Evolutionary conservation across 1,284 basidiomycete genomes (phyloP).

Genomic region (Cutaneotrichosporon dermatis): DNA sequence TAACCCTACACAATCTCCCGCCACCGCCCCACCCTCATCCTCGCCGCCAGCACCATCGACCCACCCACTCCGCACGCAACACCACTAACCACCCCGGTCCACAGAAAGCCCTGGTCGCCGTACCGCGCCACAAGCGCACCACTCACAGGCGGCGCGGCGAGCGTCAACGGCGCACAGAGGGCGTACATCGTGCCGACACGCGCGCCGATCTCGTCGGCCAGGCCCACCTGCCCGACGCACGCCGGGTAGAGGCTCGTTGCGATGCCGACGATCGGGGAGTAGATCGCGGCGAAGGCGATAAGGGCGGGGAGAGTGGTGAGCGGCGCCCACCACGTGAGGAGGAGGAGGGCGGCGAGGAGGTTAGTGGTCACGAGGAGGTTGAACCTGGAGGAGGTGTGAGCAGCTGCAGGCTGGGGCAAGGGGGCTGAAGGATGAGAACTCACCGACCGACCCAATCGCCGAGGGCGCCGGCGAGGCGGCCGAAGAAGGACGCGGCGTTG

Average conservation of each 20-base stretch:
- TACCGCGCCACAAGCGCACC: conserved; percentile 31
- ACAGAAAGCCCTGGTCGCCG: no score
- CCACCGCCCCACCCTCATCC: no score
- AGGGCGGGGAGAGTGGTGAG: no score
- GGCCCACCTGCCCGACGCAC: conserved; percentile 22
- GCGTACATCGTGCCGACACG: conserved; percentile 27
- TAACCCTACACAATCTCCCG: no score
- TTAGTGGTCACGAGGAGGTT: no score
- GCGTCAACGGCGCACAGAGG: conserved; percentile 26
- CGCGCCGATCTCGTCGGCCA: conserved; percentile 25
- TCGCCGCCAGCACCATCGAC: no score
- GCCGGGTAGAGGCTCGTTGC: conserved; percentile 28
- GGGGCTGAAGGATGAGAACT: conserved; percentile 20
- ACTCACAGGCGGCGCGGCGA: conserved; percentile 41
- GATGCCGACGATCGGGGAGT: conserved; percentile 35
- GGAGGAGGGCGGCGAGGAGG: background rate
- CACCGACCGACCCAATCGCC: conserved; percentile 13
- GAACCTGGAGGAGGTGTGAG: no score
- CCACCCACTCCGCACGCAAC: no score
- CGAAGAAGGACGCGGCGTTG: conserved; percentile 32
- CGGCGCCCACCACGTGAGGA: conserved; percentile 17
- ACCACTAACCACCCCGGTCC: no score
- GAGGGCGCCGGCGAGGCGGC: conserved; percentile 14
- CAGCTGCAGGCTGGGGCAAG: background rate
- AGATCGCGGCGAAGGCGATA: conserved; percentile 39